Evolutionary conservation across 2,329 filamentous ascomycete species (phyloP), one percentile per base, ranked within the genome.

Genomic region (Exophiala dermatitidis): DNA sequence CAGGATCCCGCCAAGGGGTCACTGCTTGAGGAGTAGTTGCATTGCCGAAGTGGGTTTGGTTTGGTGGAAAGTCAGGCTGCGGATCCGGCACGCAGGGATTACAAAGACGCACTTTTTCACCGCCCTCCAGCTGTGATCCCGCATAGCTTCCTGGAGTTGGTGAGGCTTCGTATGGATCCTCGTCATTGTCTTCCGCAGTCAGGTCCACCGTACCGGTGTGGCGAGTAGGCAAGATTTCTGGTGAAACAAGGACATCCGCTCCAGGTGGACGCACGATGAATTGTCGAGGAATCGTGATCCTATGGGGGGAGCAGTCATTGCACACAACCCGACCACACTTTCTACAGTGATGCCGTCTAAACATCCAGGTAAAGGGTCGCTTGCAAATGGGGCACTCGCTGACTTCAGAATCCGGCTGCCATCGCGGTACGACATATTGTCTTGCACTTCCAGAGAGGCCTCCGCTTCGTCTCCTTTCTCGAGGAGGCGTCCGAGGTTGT

Each of bases 271-370:
- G 85, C 29, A 96, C 90, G 60, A 97, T 95, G 68, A 88, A 97
- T 66, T 93, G 88, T 60, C 90, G 81, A 1, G 91, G 91, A 59
- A 97, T 96, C 2, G 88, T 95, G 66, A 97, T 97, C 57, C 90
- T 82, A 69, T 97, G 91, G 2, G 91, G 91, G 2, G 91, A 96
- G 72, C 91, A 97, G 19, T 82, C 77, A 53, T 84, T 83, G 70
- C 91, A 97, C 28, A 97, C 91, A 5, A 97, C 90, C 57, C 90
- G 78, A 43, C 91, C 91, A 67, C 91, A 97, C 79, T 95, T 96
- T 80, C 90, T 82, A 77, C 91, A 97, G 67, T 97, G 91, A 71
- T 97, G 91, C 67, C 94, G 94, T 58, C 91, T 79, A 66, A 88
- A 84, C 72, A 89, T 88, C 62, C 95, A 85, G 66, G 81, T 87